phyloP scores from a whole-genome alignment of 192 early-diverging fungal genomes.

The Coemansia aciculifera region DNA sequence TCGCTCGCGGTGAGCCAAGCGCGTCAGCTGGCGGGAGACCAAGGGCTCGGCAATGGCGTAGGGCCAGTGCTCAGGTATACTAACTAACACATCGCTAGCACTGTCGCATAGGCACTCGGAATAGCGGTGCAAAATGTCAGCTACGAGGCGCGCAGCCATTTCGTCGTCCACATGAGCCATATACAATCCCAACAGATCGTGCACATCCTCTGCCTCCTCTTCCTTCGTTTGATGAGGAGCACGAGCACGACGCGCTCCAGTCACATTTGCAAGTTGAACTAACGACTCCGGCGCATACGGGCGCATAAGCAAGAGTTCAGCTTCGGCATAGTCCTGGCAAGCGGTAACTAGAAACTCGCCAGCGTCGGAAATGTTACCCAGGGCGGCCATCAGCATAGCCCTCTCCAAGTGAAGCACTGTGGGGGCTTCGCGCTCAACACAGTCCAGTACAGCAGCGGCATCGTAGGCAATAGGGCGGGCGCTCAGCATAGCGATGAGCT shows the following conservation, averaged over 20 bases:
- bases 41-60: slow-evolving; percentile 27
- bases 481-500: slow-evolving; percentile 23
- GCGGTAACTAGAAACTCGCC: slow-evolving; percentile 27
- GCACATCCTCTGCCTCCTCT: slow-evolving; percentile 6
- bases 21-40: slow-evolving; percentile 23
- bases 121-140: slow-evolving; percentile 23
- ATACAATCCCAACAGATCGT: slow-evolving; percentile 24
- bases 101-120: not conserved
- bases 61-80: slow-evolving; percentile 43
- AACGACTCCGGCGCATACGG: slow-evolving; percentile 24
- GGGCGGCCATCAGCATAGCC: slow-evolving; percentile 32
- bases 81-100: slow-evolving; percentile 8
- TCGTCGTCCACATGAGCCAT: slow-evolving; percentile 34
- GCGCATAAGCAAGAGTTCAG: slow-evolving; percentile 34
- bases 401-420: slow-evolving; percentile 23
- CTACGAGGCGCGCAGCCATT: slow-evolving; percentile 33
- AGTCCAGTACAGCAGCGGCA: slow-evolving; percentile 17
- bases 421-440: slow-evolving; percentile 20
- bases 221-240: not conserved
- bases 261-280: slow-evolving; percentile 12
- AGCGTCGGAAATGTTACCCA: slow-evolving; percentile 16
- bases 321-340: slow-evolving; percentile 43
- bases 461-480: slow-evolving; percentile 21
- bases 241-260: not conserved
- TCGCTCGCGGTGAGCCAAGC: slow-evolving; percentile 8